Percentiles rank a stretch among this genome's conserved stretches.
phyloP scores from a whole-genome alignment of 73 alveolate species.

The Symbiodinium natans region DNA sequence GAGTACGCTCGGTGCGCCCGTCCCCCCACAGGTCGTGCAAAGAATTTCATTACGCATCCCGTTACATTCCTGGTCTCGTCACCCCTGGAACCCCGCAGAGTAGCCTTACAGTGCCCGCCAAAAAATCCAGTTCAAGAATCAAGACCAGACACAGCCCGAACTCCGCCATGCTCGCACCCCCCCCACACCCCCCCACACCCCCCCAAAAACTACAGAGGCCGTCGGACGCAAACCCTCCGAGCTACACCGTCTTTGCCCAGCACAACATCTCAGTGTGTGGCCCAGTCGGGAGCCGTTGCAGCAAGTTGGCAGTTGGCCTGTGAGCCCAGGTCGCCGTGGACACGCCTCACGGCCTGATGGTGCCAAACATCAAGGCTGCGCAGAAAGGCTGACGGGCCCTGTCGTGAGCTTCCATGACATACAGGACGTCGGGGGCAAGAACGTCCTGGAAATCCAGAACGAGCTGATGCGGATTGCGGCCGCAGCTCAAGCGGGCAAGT shows the following conservation, averaged over 20 bases:
- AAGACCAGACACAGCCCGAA: too few relatives aligned
- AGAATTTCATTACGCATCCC: too few relatives aligned
- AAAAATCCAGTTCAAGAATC: too few relatives aligned
- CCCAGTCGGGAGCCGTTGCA: not conserved
- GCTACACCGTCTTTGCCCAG: slow-evolving; percentile 41
- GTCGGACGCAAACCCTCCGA: slow-evolving; percentile 73
- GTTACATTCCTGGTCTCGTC: too few relatives aligned
- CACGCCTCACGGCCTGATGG: slow-evolving; percentile 86
- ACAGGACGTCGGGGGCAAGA: slow-evolving; percentile 67
- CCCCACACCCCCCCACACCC: too few relatives aligned
- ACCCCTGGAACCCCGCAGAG: not conserved
- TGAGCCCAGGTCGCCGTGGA: slow-evolving; percentile 23
- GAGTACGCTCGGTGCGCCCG: too few relatives aligned
- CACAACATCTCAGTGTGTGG: slow-evolving; percentile 37
- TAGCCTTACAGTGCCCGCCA: too few relatives aligned
- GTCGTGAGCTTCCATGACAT: not conserved
- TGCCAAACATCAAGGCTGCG: slow-evolving; percentile 82
- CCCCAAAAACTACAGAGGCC: too few relatives aligned
- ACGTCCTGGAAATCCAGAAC: slow-evolving; percentile 72
- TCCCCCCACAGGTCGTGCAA: too few relatives aligned
- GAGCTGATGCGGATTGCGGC: slow-evolving; percentile 80
- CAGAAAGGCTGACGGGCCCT: not conserved
- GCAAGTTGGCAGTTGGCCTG: not conserved
- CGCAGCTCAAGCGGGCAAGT: slow-evolving; percentile 86
- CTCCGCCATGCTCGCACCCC: too few relatives aligned